A percentile compares a stretch with the other conserved stretches of the same genome.
Conservation (phyloP, 192 early-diverging fungal genomes). For the Coemansia sp. region DNA sequence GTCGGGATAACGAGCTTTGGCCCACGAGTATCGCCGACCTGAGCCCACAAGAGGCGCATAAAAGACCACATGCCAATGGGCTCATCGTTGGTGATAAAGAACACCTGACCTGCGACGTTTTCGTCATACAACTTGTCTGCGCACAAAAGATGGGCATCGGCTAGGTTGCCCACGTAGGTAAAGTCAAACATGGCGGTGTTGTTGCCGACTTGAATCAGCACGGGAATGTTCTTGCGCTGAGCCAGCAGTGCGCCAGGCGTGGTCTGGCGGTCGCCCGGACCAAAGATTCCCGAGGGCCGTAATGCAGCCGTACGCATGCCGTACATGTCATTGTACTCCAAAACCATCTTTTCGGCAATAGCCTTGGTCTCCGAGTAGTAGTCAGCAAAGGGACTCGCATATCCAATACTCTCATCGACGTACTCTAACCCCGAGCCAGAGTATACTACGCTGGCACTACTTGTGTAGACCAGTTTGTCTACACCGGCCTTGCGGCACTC, state of each 20-base stretch:
- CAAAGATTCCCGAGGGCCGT: conserved; percentile 91
- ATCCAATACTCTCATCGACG: conserved; percentile 78
- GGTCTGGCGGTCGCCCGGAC: conserved; percentile 77
- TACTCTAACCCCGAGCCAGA: conserved; percentile 74
- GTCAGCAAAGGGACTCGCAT: conserved; percentile 77
- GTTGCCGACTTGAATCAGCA: conserved; percentile 79
- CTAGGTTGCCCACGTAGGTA: conserved; percentile 94
- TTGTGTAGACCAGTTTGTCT: conserved; percentile 79
- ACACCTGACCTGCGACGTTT: conserved; percentile 64
- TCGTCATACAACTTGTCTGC: conserved; percentile 72
- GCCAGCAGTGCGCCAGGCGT: conserved; percentile 72
- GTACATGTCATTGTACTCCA: conserved; percentile 68
- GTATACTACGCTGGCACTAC: conserved; percentile 87
- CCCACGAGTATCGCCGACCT: conserved; percentile 60
- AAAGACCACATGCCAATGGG: conserved; percentile 92
- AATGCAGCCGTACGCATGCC: conserved; percentile 74
- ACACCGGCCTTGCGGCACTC: conserved; percentile 70
- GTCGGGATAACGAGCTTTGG: conserved; percentile 66
- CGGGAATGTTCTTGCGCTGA: conserved; percentile 60
- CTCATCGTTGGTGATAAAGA: conserved; percentile 90
- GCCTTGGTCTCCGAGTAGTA: conserved; percentile 94
- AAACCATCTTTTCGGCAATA: conserved; percentile 72
- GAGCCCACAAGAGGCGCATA: conserved; percentile 69
- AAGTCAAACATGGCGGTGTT: conserved; percentile 85
- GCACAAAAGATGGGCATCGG: conserved; percentile 87